Base-by-base conservation (phyloP, 345 rosid species). In the Lepidium africanum region DNA sequence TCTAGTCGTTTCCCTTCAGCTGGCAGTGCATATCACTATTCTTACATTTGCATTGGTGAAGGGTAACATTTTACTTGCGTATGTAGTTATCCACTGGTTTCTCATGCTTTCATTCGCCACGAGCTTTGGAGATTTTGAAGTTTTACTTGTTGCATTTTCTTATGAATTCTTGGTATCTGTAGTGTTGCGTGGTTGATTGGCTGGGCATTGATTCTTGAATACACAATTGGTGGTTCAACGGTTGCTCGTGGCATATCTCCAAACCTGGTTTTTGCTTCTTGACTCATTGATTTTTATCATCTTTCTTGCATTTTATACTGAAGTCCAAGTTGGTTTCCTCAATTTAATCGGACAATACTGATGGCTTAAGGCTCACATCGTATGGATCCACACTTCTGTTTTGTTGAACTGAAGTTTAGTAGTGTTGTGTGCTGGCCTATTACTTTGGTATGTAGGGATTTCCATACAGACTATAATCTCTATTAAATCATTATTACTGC, bases 141-240 rank as follows among this genome's bases (percentile, higher is more conserved):
- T 63, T 49, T 3, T 16, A 19, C 11, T 42, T 2, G 3, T 15
- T 7, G 7, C 21, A 2, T 54, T 54, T 58, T 35, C 25, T 40
- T 21, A 35, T 59, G 67, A 40, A 59, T 37, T 59, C 23, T 56
- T 43, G 46, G 30, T 27, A 10, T 11, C 5, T 52, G 48, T 40
- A 93, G 97, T 36, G 84, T 89, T 45, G 97, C 97, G 6, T 93
- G 98, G 98, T 68, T 93, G 83, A 78, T 88, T 70, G 98, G 98
- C 25, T 93, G 98, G 98, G 96, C 90, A 30, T 63, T 93, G 69
- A 83, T 93, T 65, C 80, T 93, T 30, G 98, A 93, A 80, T 93
- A 93, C 71, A 87, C 98, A 15, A 85, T 93, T 63, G 96, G 97
- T 54, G 97, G 98, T 46, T 78, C 98, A 15, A 87, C 98, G 0